Evolutionary conservation across 495 filamentous ascomycete genomes (phyloP).

Genomic region (Rhizodiscina lignyota): DNA sequence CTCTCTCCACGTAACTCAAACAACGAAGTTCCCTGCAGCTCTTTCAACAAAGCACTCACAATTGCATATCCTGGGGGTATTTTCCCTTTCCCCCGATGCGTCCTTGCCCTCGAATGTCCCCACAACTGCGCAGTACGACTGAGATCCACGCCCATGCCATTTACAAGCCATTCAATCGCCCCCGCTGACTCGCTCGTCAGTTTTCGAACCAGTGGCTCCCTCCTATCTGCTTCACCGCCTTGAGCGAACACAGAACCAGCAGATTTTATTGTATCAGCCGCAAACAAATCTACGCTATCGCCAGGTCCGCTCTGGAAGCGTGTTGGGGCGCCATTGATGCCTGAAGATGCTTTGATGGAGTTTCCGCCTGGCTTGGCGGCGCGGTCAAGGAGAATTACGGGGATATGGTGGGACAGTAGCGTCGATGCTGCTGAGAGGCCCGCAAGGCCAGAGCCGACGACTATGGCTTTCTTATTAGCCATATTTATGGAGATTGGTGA

Average conservation of each 20-base stretch:
- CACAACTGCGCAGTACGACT: conserved; percentile 35
- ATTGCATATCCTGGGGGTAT: conserved; percentile 37
- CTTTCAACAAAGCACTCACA: conserved; percentile 29
- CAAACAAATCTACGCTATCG: conserved; percentile 25
- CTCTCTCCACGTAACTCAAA: conserved; percentile 29
- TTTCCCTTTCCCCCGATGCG: conserved; percentile 33
- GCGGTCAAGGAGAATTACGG: conserved; percentile 35
- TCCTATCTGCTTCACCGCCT: conserved; percentile 9
- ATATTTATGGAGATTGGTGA: too few relatives aligned
- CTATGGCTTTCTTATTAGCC: too few relatives aligned
- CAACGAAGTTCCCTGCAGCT: conserved; percentile 22
- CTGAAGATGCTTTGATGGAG: conserved; percentile 44
- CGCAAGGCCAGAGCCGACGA: conserved; percentile 35
- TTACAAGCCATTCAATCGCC: conserved; percentile 34
- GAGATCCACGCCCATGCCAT: conserved; percentile 35
- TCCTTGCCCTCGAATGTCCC: conserved; percentile 34
- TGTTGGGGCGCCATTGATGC: conserved; percentile 43
- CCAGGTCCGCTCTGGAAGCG: conserved; percentile 25
- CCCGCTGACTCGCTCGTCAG: conserved; percentile 24
- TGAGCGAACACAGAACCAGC: conserved; percentile 13
- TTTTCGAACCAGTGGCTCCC: conserved; percentile 26
- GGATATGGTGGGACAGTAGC: conserved; percentile 26
- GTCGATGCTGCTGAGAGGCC: conserved; percentile 32
- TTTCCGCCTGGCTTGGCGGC: conserved; percentile 41
- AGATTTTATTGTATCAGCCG: conserved; percentile 34